Conservation (phyloP, 495 filamentous ascomycete species). For the Tuber magnatum region DNA sequence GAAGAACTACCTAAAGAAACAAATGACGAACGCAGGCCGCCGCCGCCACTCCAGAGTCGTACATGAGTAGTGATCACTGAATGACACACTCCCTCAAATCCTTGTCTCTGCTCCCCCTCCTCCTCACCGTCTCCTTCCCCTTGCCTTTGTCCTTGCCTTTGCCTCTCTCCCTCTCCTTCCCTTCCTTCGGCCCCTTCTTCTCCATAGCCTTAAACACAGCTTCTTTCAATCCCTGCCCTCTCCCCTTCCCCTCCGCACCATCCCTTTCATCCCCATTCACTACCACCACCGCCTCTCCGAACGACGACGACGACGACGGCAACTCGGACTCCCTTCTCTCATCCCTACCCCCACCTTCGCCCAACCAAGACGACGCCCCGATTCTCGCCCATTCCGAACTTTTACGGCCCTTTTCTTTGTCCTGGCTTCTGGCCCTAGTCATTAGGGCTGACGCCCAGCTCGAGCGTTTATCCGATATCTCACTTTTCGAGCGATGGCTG, state of each 20-base stretch:
- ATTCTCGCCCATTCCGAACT: constrained; percentile 42
- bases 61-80: constrained; percentile 7
- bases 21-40: not conserved
- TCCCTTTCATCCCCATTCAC: constrained; percentile 41
- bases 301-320: constrained; percentile 40
- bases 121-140: constrained; percentile 16
- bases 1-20: not conserved
- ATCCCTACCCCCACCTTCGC: constrained; percentile 23
- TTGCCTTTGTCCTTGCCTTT: constrained; percentile 27
- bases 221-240: constrained; percentile 44
- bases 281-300: constrained; percentile 48
- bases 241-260: constrained; percentile 43
- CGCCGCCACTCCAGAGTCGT: not conserved
- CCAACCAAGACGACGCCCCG: constrained; percentile 41
- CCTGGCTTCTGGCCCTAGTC: constrained; percentile 47
- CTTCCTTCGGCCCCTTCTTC: constrained; percentile 18
- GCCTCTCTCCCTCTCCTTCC: constrained; percentile 22
- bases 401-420: constrained; percentile 43
- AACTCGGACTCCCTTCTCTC: constrained; percentile 41
- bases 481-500: constrained; percentile 26
- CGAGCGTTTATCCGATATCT: constrained; percentile 25
- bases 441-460: constrained; percentile 26
- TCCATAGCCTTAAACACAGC: constrained; percentile 46
- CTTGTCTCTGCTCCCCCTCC: constrained; percentile 14
- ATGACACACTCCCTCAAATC: constrained; percentile 36